Evolutionary conservation across 73 alveolate genomes (phyloP).

Genomic region (Paramecium caudatum): DNA sequence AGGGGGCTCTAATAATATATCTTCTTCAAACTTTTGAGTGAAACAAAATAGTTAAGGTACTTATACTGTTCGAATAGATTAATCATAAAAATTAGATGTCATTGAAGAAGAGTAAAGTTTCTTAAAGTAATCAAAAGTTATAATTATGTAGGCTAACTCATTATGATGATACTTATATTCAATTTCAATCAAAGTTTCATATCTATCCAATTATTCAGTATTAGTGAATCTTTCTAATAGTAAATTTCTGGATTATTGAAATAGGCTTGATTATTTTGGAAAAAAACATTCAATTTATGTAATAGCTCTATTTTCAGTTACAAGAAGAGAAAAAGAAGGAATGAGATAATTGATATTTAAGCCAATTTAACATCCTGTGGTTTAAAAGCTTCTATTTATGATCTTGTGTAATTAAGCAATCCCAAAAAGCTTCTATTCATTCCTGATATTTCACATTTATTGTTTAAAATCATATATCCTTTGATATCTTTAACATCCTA

Average conservation of each 20-base stretch:
- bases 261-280: background rate
- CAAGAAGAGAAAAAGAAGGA: background rate
- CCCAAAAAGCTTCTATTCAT: background rate
- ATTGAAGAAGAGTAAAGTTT: background rate
- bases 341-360: background rate
- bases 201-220: background rate
- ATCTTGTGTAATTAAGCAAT: background rate
- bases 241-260: background rate
- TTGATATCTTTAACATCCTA: background rate
- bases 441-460: background rate
- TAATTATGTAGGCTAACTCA: background rate
- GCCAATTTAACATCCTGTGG: background rate
- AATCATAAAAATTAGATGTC: background rate
- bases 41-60: background rate
- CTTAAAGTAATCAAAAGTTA: constrained; percentile 5
- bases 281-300: background rate
- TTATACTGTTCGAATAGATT: background rate
- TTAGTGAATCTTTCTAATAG: background rate
- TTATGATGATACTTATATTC: background rate
- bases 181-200: constrained; percentile 1
- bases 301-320: background rate
- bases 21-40: background rate
- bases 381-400: background rate
- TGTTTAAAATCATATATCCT: constrained; percentile 29
- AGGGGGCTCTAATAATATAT: background rate